phyloP scores from a whole-genome alignment of 2,329 filamentous ascomycete genomes.

The Alternaria gansuensis region DNA sequence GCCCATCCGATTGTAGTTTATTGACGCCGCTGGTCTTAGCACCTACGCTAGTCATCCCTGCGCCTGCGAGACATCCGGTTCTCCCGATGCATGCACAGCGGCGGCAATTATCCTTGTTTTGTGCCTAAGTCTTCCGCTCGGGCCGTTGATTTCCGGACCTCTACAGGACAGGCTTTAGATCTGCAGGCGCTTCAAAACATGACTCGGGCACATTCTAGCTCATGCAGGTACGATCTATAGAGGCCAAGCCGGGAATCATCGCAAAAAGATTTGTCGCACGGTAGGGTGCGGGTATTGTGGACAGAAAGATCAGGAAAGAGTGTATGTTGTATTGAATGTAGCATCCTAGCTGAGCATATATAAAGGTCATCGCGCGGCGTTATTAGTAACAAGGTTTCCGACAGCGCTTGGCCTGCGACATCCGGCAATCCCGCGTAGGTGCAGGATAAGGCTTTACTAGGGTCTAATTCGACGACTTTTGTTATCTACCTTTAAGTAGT shows the following conservation, averaged over 20 bases:
- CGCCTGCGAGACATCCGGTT: neutral
- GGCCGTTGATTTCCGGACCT: neutral
- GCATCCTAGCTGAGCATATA: too few species aligned
- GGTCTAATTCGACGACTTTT: conserved; percentile 6
- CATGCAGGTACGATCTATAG: neutral
- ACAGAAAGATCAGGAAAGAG: too few species aligned
- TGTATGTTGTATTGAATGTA: too few species aligned
- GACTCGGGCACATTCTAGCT: neutral
- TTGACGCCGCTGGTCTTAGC: neutral
- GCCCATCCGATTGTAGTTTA: neutral
- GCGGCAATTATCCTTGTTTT: conserved; percentile 1
- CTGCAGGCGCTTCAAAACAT: neutral
- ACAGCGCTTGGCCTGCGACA: too few species aligned
- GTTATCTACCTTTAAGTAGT: conserved; percentile 9
- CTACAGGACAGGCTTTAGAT: neutral
- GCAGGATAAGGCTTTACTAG: conserved; percentile 6
- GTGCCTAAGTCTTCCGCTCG: neutral
- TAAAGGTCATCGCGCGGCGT: too few species aligned
- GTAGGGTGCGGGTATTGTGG: too few species aligned
- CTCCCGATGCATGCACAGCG: neutral
- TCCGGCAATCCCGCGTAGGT: too few species aligned
- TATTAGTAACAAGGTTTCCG: too few species aligned
- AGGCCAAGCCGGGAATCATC: neutral
- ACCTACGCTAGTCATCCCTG: neutral
- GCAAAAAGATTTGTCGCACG: too few species aligned